phyloP scores from a whole-genome alignment of 2,329 filamentous ascomycete species.

The Whalleya microplaca region DNA sequence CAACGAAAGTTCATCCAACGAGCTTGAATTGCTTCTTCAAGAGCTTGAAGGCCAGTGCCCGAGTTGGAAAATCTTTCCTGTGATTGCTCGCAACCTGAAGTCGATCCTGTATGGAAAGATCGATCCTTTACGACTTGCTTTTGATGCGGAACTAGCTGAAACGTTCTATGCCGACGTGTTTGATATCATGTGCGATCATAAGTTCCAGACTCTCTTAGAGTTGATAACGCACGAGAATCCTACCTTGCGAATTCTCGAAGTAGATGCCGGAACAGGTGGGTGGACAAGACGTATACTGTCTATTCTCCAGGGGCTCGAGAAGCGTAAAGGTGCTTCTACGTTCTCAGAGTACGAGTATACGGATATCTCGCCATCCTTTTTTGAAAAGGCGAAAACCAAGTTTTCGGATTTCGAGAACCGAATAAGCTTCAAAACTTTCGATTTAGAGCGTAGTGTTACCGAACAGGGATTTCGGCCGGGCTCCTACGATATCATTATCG shows the following conservation, averaged over 20 bases:
- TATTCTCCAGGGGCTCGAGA: conserved; percentile 26
- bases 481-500: conserved; percentile 22
- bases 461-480: conserved; percentile 15
- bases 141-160: too few species aligned
- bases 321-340: conserved; percentile 16
- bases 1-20: too few species aligned
- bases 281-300: conserved; percentile 36
- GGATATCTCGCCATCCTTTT: conserved; percentile 39
- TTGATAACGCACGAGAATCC: conserved; percentile 38
- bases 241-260: conserved; percentile 41
- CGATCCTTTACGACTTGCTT: too few species aligned
- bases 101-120: too few species aligned
- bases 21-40: too few species aligned
- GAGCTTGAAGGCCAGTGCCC: too few species aligned
- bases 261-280: conserved; percentile 45
- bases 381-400: background rate
- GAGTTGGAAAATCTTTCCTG: too few species aligned
- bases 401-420: conserved; percentile 3
- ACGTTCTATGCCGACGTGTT: too few species aligned
- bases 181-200: too few species aligned
- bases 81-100: too few species aligned
- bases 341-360: conserved; percentile 44
- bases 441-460: conserved; percentile 13
- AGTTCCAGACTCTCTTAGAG: too few species aligned
- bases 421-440: conserved; percentile 22